Evolutionary conservation across 305 asterid genomes (phyloP).

Genomic region (Galium porrigens): DNA sequence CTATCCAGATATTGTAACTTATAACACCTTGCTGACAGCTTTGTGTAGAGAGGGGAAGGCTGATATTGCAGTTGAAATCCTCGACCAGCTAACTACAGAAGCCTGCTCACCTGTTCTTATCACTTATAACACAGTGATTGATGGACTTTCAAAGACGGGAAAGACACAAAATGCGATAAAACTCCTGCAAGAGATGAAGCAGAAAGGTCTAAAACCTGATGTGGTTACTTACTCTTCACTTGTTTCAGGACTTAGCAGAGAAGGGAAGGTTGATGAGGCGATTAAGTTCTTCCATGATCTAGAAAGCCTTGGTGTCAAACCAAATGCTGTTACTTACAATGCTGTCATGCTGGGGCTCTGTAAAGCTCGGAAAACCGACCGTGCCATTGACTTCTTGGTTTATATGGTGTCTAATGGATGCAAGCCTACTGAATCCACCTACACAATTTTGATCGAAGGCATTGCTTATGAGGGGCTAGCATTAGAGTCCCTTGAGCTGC

Average conservation of each 20-base stretch:
- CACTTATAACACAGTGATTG: constrained; percentile 75
- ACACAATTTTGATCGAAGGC: constrained; percentile 72
- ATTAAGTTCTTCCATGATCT: constrained; percentile 44
- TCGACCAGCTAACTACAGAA: constrained; percentile 44
- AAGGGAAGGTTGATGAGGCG: constrained; percentile 71
- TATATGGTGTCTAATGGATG: constrained; percentile 49
- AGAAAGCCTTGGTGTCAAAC: constrained; percentile 49
- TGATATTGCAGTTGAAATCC: constrained; percentile 63
- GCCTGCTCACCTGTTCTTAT: constrained; percentile 69
- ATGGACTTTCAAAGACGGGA: constrained; percentile 65
- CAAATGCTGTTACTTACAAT: constrained; percentile 64
- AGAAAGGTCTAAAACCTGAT: constrained; percentile 64
- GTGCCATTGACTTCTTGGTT: constrained; percentile 64
- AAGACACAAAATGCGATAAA: constrained; percentile 46
- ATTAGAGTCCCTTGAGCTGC: constrained; percentile 55
- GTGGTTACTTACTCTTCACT: constrained; percentile 59
- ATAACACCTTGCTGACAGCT: constrained; percentile 70
- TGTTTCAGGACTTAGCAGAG: constrained; percentile 58
- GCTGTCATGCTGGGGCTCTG: constrained; percentile 72
- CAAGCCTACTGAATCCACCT: constrained; percentile 76
- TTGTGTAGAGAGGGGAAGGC: constrained; percentile 78
- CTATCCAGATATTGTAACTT: constrained; percentile 86
- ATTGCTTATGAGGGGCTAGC: constrained; percentile 58
- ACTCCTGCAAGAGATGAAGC: constrained; percentile 54
- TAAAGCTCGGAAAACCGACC: constrained; percentile 56